phyloP scores from a whole-genome alignment of 208 protist species.

The Wallacemonas sp. region DNA sequence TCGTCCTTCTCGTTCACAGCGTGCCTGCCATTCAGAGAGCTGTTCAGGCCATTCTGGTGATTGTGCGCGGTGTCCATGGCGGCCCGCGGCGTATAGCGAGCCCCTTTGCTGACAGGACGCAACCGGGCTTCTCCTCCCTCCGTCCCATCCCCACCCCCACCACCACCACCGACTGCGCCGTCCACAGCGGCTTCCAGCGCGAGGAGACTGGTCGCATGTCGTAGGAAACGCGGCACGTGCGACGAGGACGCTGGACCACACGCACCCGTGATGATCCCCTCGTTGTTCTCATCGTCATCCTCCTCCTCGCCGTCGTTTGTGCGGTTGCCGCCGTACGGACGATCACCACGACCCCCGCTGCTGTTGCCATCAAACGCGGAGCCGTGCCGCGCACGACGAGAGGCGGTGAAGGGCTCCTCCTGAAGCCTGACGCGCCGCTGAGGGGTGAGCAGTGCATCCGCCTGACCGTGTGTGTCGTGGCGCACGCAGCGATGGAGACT shows the following conservation, averaged over 20 bases:
- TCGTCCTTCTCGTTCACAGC: not conserved
- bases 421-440: not conserved
- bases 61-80: too few species aligned
- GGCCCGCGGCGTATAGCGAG: too few species aligned
- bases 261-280: not conserved
- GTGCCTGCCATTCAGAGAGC: too few species aligned
- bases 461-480: too few species aligned
- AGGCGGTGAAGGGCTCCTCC: not conserved
- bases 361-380: not conserved
- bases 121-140: too few species aligned
- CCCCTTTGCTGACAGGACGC: too few species aligned
- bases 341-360: not conserved
- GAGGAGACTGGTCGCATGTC: not conserved
- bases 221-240: not conserved
- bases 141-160: not conserved
- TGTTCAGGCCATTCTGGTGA: not conserved
- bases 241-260: not conserved
- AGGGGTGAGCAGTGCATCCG: too few species aligned
- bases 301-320: not conserved
- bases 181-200: not conserved
- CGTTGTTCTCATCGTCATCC: not conserved
- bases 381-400: not conserved
- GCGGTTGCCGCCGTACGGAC: not conserved
- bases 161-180: not conserved
- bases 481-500: too few species aligned